phyloP scores from a whole-genome alignment of 2,329 filamentous ascomycete species.

The Chrysoporthe puriensis region DNA sequence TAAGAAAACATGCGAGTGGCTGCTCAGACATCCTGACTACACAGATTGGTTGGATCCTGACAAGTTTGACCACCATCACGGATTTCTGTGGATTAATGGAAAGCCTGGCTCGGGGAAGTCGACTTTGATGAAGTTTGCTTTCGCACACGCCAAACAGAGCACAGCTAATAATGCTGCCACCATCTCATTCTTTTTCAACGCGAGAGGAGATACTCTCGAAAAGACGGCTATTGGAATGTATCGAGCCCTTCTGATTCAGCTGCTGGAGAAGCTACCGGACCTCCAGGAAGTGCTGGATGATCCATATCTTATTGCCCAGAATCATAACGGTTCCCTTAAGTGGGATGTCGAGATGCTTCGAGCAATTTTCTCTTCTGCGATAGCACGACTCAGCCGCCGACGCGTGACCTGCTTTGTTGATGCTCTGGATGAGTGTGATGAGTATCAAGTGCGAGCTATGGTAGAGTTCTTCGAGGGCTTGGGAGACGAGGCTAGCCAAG shows the following conservation, averaged over 20 bases:
- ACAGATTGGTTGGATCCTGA: constrained; percentile 41
- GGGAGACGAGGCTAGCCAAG: constrained; percentile 33
- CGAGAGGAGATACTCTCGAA: constrained; percentile 46
- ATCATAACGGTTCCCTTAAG: not conserved
- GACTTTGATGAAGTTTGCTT: constrained; percentile 46
- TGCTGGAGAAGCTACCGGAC: constrained; percentile 41
- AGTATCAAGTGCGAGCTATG: constrained; percentile 47
- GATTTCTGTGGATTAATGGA: constrained; percentile 50
- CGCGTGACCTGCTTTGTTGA: constrained; percentile 30
- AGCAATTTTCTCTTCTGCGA: constrained; percentile 26
- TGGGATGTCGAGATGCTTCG: constrained; percentile 26
- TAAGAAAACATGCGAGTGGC: constrained; percentile 46
- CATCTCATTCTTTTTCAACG: constrained; percentile 53
- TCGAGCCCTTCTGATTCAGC: constrained; percentile 49
- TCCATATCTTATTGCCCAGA: not conserved
- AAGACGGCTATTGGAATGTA: constrained; percentile 51
- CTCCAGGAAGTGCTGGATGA: constrained; percentile 37
- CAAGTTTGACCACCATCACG: constrained; percentile 34
- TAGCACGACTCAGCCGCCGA: constrained; percentile 23
- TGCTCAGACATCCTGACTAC: constrained; percentile 42
- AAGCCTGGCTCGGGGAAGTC: constrained; percentile 48
- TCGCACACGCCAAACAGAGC: constrained; percentile 26
- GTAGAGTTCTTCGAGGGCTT: constrained; percentile 47
- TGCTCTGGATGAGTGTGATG: constrained; percentile 35
- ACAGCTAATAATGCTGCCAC: constrained; percentile 19